Evolutionary conservation across 257 asterid genomes (phyloP), one percentile per base, ranked within the genome.

Genomic region (Solanum lycopersicoides): DNA sequence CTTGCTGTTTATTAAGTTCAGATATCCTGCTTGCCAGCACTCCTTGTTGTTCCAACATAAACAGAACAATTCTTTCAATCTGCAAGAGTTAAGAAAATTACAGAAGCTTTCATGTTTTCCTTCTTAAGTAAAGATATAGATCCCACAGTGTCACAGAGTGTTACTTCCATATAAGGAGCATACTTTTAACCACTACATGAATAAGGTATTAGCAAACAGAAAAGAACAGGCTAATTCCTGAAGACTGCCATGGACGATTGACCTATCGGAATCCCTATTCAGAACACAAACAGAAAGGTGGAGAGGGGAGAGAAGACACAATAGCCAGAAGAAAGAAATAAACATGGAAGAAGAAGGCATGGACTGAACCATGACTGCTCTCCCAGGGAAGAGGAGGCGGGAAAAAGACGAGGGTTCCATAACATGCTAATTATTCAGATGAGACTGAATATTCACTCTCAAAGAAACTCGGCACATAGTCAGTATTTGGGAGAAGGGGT

Each of bases 31-130:
- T 94, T 79, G 99, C 97, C 60, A 93, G 91, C 77, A 91, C 85
- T 53, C 99, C 99, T 92, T 97, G 99, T 90, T 96, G 99, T 89
- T 96, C 98, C 93, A 97, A 91, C 92, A 97, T 89, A 89, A 97
- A 97, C 69, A 97, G 97, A 68, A 97, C 99, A 86, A 93, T 93
- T 91, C 92, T 97, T 91, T 96, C 99, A 84, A 97, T 96, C 99
- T 97, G 98, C 83, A 92, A 86, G 23, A 59, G 42, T 65, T 88
- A 86, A 68, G 45, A 72, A 42, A 11, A 41, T 77, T 63, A 87
- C 69, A 15, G 45, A 21, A 34, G 15, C 84, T 73, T 23, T 10
- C 20, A 32, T 35, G 14, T 50, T 28, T 50, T 32, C 42, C 32
- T 30, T 37, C 85, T 82, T 6, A 50, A 50, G 66, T 45, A 79